Percentiles rank a stretch among this genome's conserved stretches.
These are phyloP conservation scores for Trichoderma harzianum DNA, from an alignment of 2,329 filamentous ascomycete genomes.

Conservation along the genomic window DNA sequence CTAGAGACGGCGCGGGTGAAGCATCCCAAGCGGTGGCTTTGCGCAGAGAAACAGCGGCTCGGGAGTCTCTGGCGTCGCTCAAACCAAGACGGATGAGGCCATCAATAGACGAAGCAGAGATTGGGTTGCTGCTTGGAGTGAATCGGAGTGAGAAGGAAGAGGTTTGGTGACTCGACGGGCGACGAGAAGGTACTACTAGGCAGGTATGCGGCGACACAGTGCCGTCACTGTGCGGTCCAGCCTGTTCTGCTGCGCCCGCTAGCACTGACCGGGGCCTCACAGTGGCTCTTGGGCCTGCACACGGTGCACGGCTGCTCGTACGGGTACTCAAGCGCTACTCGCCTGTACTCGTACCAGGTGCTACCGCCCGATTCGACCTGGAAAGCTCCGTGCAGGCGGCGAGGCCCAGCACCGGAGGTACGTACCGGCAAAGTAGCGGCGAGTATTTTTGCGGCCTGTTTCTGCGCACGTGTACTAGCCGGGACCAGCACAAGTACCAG, in stretches of 20 bases:
- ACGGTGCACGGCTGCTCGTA: neutral
- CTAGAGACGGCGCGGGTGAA: slow-evolving; percentile 1
- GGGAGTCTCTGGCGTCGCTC: slow-evolving; percentile 24
- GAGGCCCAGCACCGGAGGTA: neutral
- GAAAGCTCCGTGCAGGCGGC: neutral
- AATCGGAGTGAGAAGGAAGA: slow-evolving; percentile 27
- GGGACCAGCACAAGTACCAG: neutral
- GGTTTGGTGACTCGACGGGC: slow-evolving; percentile 21
- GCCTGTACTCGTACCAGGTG: neutral
- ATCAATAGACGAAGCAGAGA: slow-evolving; percentile 16
- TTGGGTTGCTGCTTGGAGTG: slow-evolving; percentile 18
- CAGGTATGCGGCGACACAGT: slow-evolving; percentile 18
- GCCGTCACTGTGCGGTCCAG: slow-evolving; percentile 6
- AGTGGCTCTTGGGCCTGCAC: slow-evolving; percentile 6
- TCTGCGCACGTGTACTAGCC: neutral
- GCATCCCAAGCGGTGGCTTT: slow-evolving; percentile 16
- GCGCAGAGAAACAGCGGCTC: neutral
- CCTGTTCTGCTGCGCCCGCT: slow-evolving; percentile 18
- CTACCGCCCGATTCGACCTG: neutral
- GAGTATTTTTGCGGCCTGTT: neutral
- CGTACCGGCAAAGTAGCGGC: neutral
- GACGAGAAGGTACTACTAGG: slow-evolving; percentile 9
- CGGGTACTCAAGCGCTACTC: neutral
- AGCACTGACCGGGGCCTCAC: slow-evolving; percentile 12
- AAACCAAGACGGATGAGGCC: slow-evolving; percentile 22